Evolutionary conservation across 2,329 filamentous ascomycete genomes (phyloP).

Genomic region (Ceratocystis ficicola): DNA sequence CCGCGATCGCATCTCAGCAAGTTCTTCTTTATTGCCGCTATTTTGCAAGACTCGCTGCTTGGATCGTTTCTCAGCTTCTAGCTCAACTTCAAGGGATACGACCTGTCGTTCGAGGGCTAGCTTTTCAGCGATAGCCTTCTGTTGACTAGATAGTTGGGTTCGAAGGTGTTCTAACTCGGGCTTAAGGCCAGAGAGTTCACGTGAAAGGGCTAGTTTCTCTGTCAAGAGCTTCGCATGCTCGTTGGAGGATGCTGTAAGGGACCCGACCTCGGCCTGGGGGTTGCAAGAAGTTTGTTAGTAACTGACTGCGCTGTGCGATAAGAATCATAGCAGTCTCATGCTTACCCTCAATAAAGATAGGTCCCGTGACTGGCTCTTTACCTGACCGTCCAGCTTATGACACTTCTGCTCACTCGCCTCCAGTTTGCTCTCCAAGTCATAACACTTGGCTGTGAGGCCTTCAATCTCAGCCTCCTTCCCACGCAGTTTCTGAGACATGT

Average conservation of each 20-base stretch:
- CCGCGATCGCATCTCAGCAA: slow-evolving; percentile 33
- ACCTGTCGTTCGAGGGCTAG: slow-evolving; percentile 67
- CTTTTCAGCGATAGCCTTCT: slow-evolving; percentile 64
- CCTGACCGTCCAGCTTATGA: slow-evolving; percentile 36
- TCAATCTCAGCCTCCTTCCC: slow-evolving; percentile 50
- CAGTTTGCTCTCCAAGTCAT: slow-evolving; percentile 34
- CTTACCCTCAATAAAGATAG: slow-evolving; percentile 39
- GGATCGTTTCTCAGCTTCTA: slow-evolving; percentile 58
- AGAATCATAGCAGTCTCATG: not conserved
- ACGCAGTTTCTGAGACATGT: slow-evolving; percentile 50
- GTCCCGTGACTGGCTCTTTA: slow-evolving; percentile 39
- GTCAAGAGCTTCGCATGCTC: slow-evolving; percentile 58
- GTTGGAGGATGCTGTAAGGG: slow-evolving; percentile 52
- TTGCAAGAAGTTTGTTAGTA: not conserved
- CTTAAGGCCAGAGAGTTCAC: slow-evolving; percentile 41
- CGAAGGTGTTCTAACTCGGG: slow-evolving; percentile 46
- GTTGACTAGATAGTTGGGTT: slow-evolving; percentile 46
- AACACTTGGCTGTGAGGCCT: slow-evolving; percentile 32
- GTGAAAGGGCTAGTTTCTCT: slow-evolving; percentile 42
- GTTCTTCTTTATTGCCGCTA: slow-evolving; percentile 31
- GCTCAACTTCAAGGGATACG: slow-evolving; percentile 62
- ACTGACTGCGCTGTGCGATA: not conserved
- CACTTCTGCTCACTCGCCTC: slow-evolving; percentile 34
- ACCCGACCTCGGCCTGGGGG: slow-evolving; percentile 57
- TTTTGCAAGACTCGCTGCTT: slow-evolving; percentile 28